Evolutionary conservation across 164 flowering plant genomes (phyloP), one percentile per base, ranked within the genome.

Genomic region (Echeveria elegans): DNA sequence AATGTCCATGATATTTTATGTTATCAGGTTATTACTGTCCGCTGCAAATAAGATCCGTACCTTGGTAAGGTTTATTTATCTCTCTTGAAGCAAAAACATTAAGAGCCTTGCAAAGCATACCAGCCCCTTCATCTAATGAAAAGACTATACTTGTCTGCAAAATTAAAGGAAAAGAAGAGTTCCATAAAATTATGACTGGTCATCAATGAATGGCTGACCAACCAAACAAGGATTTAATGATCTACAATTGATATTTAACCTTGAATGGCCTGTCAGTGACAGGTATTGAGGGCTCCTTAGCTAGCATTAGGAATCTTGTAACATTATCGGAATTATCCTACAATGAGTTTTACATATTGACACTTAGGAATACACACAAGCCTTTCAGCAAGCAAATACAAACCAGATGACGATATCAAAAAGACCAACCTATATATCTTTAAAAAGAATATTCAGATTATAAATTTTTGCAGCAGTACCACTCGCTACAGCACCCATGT

Each of bases 401-500:
- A 60, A 53, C n/a, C 9, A 64, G 23, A 50, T 21, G 50, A 64
- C 53, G 62, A 66, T 67, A 37, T 28, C 38, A 12, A 11, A 63
- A 34, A 63, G 41, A 70, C 67, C 21, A 10, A 89, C 99, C 96
- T 94, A 96, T 68, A 94, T 91, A 78, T 91, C 93, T 70, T 79
- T 61, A 43, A 83, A 89, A 72, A 94, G 87, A 68, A 91, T 74
- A 72, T 89, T 76, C 77, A 94, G 74, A 64, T 80, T 87, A 75
- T 94, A 91, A 65, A 91, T 86, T 68, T 43, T 70, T 61, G 95
- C 90, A 73, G 97, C 99, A 58, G 71, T 67, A 68, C 83, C 66
- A 74, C 99, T 91, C 65, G 97, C 99, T 76, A 94, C 93, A 4
- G 99, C 99, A 26, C 90, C 99, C 23, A 82, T 72, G 66, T 91